phyloP scores from a whole-genome alignment of 225 moss, liverwort and hornwort genomes.

The Asterella californica region DNA sequence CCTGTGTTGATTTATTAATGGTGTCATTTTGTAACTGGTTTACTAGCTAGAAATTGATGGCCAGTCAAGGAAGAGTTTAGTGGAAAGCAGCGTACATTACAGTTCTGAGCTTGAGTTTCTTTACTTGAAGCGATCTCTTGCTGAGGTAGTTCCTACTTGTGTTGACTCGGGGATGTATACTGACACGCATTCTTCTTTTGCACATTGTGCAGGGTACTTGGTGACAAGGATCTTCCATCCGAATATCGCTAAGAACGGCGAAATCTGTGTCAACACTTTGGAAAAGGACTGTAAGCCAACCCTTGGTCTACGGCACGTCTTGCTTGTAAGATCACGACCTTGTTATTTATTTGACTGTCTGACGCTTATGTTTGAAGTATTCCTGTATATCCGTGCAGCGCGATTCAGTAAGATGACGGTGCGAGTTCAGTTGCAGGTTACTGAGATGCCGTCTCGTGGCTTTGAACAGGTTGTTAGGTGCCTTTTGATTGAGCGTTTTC shows the following conservation, averaged over 20 bases:
- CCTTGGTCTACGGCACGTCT: slow-evolving; percentile 91
- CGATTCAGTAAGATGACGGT: no score
- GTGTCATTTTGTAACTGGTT: not conserved
- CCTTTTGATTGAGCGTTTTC: slow-evolving; percentile 88
- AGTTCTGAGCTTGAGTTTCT: not conserved
- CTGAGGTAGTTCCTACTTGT: not conserved
- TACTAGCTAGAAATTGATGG: not conserved
- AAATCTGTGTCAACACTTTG: slow-evolving; percentile 94
- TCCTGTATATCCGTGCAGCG: not conserved
- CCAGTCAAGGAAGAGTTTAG: not conserved
- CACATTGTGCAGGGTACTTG: slow-evolving; percentile 68
- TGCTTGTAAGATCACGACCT: slow-evolving; percentile 52
- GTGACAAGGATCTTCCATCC: slow-evolving; percentile 97
- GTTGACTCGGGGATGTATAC: not conserved
- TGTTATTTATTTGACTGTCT: not conserved
- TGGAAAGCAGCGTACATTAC: not conserved
- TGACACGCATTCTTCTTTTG: not conserved
- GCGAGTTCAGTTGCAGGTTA: not conserved
- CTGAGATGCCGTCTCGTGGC: not conserved
- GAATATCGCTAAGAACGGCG: slow-evolving; percentile 92
- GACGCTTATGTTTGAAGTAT: not conserved
- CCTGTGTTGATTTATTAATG: not conserved
- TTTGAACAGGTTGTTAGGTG: slow-evolving; percentile 90
- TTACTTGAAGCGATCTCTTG: not conserved
- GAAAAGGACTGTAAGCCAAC: slow-evolving; percentile 99